Percentiles rank a stretch among this genome's conserved stretches.
Conservation (phyloP, 352 stramenopile species). For the Phytophthora kernoviae region DNA sequence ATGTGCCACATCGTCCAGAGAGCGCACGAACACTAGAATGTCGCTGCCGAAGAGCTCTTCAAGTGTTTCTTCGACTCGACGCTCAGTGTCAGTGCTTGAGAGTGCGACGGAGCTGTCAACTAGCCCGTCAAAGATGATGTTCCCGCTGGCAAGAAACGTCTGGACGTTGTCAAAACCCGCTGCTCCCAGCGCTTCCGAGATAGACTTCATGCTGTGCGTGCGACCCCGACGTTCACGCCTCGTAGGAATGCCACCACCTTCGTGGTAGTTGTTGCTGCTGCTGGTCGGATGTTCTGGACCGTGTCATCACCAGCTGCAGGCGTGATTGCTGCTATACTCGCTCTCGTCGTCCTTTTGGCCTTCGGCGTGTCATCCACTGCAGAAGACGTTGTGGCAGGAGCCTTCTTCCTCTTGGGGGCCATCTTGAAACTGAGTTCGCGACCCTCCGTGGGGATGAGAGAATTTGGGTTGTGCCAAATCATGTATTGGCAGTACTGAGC, state of each 20-base stretch:
- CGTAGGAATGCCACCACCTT: constrained; percentile 40
- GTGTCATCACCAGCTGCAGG: constrained; percentile 2
- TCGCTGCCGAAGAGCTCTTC: constrained; percentile 26
- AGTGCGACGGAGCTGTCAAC: not conserved
- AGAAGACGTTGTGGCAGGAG: not conserved
- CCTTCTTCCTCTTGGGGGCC: constrained; percentile 20
- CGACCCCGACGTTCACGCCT: constrained; percentile 38
- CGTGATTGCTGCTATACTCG: not conserved
- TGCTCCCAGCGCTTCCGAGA: constrained; percentile 17
- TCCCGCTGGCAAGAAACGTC: constrained; percentile 42
- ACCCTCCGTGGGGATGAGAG: not conserved
- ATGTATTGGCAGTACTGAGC: not conserved
- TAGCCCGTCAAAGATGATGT: constrained; percentile 26
- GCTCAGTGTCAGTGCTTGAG: constrained; percentile 14
- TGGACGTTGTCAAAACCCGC: constrained; percentile 25
- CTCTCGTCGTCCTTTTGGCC: constrained; percentile 11
- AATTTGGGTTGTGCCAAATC: not conserved
- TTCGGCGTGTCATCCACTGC: not conserved
- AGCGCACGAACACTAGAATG: constrained; percentile 32
- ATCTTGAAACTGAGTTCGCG: not conserved
- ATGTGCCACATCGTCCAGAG: constrained; percentile 16
- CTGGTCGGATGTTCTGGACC: not conserved
- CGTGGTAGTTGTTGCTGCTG: not conserved
- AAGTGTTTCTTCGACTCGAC: constrained; percentile 27
- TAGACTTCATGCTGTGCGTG: constrained; percentile 38